Evolutionary conservation across 2,329 filamentous ascomycete genomes (phyloP).

Genomic region (Penicillium fuscoglaucum): DNA sequence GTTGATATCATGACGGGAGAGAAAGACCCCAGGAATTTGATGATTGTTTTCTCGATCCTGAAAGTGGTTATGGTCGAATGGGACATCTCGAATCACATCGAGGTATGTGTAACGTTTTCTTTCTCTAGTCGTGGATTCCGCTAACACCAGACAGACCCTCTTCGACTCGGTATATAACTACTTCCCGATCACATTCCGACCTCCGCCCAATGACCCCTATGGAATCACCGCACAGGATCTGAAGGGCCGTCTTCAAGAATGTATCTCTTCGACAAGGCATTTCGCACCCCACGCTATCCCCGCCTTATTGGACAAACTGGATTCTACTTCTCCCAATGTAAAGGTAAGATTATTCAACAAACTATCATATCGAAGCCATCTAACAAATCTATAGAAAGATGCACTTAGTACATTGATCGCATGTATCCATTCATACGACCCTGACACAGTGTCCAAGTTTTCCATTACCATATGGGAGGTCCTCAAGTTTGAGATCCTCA

Average conservation of each 20-base stretch:
- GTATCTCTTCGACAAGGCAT: slow-evolving; percentile 61
- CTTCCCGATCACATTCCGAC: slow-evolving; percentile 70
- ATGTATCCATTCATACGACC: slow-evolving; percentile 60
- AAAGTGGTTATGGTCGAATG: slow-evolving; percentile 68
- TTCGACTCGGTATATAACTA: slow-evolving; percentile 72
- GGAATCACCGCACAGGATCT: slow-evolving; percentile 68
- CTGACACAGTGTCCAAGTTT: slow-evolving; percentile 60
- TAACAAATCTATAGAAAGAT: slow-evolving; percentile 53
- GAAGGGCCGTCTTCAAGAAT: slow-evolving; percentile 63
- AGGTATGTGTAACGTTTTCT: slow-evolving; percentile 42
- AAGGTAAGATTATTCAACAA: slow-evolving; percentile 50
- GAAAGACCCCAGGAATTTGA: slow-evolving; percentile 68
- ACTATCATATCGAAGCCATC: slow-evolving; percentile 1
- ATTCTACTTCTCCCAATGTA: slow-evolving; percentile 67
- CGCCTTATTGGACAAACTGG: slow-evolving; percentile 67
- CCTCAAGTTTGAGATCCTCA: slow-evolving; percentile 68
- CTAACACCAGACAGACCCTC: slow-evolving; percentile 44
- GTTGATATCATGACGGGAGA: slow-evolving; percentile 67
- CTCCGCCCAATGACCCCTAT: slow-evolving; percentile 68
- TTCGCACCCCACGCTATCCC: slow-evolving; percentile 69
- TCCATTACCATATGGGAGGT: slow-evolving; percentile 68
- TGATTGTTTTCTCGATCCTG: slow-evolving; percentile 68
- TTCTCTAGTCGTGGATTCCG: neutral
- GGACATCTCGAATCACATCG: slow-evolving; percentile 61
- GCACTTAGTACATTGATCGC: slow-evolving; percentile 63